Evolutionary conservation across 2,329 filamentous ascomycete species (phyloP).

Genomic region (Colletotrichum simmondsii): DNA sequence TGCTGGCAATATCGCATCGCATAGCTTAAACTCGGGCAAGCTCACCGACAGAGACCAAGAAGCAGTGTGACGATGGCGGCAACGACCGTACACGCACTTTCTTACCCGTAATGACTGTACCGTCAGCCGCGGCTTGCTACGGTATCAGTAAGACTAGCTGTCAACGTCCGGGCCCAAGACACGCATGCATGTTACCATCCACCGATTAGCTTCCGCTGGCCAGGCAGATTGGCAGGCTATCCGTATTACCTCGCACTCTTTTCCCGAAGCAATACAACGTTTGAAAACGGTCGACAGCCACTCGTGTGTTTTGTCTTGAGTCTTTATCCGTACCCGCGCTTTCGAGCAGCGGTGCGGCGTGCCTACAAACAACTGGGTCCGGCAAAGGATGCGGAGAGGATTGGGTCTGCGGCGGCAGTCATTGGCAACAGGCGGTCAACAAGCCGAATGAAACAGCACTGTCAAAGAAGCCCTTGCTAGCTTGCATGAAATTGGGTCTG

Average conservation of each 20-base stretch:
- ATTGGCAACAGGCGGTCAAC: conserved; percentile 24
- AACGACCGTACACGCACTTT: background rate
- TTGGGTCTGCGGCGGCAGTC: conserved; percentile 14
- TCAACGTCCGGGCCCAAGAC: background rate
- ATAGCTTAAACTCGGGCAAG: conserved; percentile 2
- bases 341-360: background rate
- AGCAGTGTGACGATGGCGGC: conserved; percentile 15
- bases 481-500: conserved; percentile 15
- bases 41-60: background rate
- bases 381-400: background rate
- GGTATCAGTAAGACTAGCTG: background rate
- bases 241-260: background rate
- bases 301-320: background rate
- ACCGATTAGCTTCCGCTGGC: background rate
- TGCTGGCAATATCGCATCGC: conserved; percentile 26
- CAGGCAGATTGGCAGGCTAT: background rate
- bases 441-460: conserved; percentile 21
- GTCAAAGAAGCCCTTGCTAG: conserved; percentile 5
- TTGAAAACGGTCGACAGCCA: background rate
- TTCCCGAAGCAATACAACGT: background rate
- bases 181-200: background rate
- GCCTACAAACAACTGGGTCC: background rate
- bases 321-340: background rate
- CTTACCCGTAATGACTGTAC: background rate
- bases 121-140: background rate